Evolutionary conservation across 352 stramenopile species (phyloP).

Genomic region (Globisporangium cylindrosporum): DNA sequence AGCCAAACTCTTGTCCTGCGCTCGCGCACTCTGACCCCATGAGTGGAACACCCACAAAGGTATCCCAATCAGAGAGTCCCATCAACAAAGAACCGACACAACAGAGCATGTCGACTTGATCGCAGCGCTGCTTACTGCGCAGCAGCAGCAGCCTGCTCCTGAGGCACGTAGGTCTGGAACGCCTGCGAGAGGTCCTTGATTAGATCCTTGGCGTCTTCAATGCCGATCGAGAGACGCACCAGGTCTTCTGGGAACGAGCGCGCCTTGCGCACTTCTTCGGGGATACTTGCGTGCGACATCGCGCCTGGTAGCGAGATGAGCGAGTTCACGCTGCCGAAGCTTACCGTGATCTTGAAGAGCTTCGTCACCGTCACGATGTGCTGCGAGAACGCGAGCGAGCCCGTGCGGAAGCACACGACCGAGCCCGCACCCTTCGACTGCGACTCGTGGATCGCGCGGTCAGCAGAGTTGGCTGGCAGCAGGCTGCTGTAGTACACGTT

Average conservation of each 20-base stretch:
- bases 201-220: slow-evolving; percentile 94
- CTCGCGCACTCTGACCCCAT: slow-evolving; percentile 20
- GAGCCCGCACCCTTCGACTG: slow-evolving; percentile 84
- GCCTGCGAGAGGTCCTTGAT: slow-evolving; percentile 92
- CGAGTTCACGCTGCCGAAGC: slow-evolving; percentile 92
- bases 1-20: not conserved
- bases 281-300: slow-evolving; percentile 96
- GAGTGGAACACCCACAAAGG: not conserved
- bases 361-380: slow-evolving; percentile 91
- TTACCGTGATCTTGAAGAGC: slow-evolving; percentile 94
- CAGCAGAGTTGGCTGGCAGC: slow-evolving; percentile 45
- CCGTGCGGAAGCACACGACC: slow-evolving; percentile 91
- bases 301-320: slow-evolving; percentile 89
- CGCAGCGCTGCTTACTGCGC: slow-evolving; percentile 6
- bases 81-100: slow-evolving; percentile 5
- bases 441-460: slow-evolving; percentile 82
- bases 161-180: slow-evolving; percentile 74
- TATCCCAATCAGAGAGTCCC: slow-evolving; percentile 20
- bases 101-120: not conserved
- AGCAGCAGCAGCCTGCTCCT: slow-evolving; percentile 1
- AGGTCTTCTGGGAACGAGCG: slow-evolving; percentile 92
- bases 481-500: slow-evolving; percentile 93
- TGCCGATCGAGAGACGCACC: slow-evolving; percentile 92
- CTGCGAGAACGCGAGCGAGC: slow-evolving; percentile 83
- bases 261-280: slow-evolving; percentile 87